A percentile compares a stretch with the other conserved stretches of the same genome.
phyloP scores from a whole-genome alignment of 179 eudicot genomes.

The Beta lomatogona region DNA sequence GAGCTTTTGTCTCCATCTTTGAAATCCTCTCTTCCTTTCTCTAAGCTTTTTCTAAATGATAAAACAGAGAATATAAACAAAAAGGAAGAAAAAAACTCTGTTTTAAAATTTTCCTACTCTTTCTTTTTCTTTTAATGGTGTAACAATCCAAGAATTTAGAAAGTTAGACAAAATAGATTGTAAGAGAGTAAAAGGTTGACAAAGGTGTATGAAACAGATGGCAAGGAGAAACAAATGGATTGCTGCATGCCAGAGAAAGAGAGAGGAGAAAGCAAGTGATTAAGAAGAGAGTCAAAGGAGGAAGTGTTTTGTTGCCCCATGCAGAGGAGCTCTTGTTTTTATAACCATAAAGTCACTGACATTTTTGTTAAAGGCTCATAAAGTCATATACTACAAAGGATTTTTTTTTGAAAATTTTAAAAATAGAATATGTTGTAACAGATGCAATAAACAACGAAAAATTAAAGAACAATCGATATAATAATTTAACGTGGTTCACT shows the following conservation, averaged over 20 bases:
- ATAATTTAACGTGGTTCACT: too few species aligned
- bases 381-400: not conserved
- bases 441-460: too few species aligned
- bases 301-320: slow-evolving; percentile 31
- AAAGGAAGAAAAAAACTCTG: not conserved
- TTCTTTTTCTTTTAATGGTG: not conserved
- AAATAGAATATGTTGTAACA: too few species aligned
- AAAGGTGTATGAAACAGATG: slow-evolving; percentile 22
- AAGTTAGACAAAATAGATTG: not conserved
- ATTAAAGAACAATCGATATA: too few species aligned
- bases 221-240: slow-evolving; percentile 19
- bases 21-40: slow-evolving; percentile 6
- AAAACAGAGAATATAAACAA: not conserved
- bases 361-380: not conserved
- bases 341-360: slow-evolving; percentile 28
- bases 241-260: slow-evolving; percentile 27
- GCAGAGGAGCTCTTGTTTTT: slow-evolving; percentile 34
- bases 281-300: not conserved
- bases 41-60: not conserved
- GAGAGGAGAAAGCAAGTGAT: not conserved
- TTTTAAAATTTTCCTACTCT: too few species aligned
- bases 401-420: too few species aligned
- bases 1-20: slow-evolving; percentile 34
- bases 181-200: not conserved
- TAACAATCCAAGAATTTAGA: not conserved